phyloP scores from a whole-genome alignment of 1,139 yeast genomes.

The Zygotorulaspora mrakii region DNA sequence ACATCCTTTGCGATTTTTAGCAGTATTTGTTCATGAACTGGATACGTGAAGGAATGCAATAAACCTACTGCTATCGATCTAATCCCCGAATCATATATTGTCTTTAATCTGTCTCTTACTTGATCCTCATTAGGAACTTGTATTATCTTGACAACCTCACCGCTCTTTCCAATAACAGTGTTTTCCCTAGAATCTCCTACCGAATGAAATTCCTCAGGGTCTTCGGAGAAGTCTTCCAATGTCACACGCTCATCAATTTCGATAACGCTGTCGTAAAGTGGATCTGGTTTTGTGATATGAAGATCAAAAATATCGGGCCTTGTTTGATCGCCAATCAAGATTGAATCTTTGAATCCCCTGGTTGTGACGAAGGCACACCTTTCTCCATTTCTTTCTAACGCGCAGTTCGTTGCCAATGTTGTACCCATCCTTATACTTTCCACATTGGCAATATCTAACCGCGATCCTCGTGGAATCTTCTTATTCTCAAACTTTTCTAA shows the following conservation, averaged over 20 bases:
- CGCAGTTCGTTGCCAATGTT: slow-evolving; percentile 75
- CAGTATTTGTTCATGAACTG: slow-evolving; percentile 58
- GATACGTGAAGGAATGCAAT: slow-evolving; percentile 65
- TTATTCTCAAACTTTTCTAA: slow-evolving; percentile 55
- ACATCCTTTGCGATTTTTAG: slow-evolving; percentile 54
- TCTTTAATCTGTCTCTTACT: slow-evolving; percentile 41
- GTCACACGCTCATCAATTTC: slow-evolving; percentile 72
- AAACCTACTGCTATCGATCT: slow-evolving; percentile 64
- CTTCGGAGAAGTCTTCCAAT: slow-evolving; percentile 60
- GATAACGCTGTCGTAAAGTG: slow-evolving; percentile 56
- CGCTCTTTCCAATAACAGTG: slow-evolving; percentile 54
- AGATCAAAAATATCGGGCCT: slow-evolving; percentile 61
- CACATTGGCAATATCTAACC: slow-evolving; percentile 47
- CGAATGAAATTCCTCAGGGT: slow-evolving; percentile 41
- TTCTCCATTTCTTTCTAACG: slow-evolving; percentile 53
- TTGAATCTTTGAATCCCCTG: slow-evolving; percentile 52
- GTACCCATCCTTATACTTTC: slow-evolving; percentile 72
- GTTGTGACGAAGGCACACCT: slow-evolving; percentile 49
- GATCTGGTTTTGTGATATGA: slow-evolving; percentile 53
- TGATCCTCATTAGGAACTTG: slow-evolving; percentile 45
- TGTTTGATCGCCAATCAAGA: slow-evolving; percentile 68
- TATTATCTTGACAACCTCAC: slow-evolving; percentile 57
- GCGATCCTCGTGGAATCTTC: slow-evolving; percentile 48
- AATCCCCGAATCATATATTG: slow-evolving; percentile 52
- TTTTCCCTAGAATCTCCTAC: slow-evolving; percentile 30